Conservation (phyloP, 768 basidiomycete species). For the Phanerochaete sordida region DNA sequence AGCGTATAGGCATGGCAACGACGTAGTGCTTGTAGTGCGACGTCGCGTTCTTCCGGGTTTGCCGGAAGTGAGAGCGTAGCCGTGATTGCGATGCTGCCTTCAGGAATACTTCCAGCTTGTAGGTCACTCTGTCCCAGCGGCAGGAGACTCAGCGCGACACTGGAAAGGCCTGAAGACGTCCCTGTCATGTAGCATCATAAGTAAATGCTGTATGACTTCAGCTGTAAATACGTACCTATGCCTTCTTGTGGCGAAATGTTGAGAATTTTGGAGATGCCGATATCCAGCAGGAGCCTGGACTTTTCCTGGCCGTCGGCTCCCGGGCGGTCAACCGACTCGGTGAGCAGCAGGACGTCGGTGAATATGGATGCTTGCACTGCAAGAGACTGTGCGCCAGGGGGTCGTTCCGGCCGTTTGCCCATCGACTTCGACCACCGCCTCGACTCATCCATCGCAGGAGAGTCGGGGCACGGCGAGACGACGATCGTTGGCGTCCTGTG, state of each 20-base stretch:
- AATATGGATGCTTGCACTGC: constrained; percentile 49
- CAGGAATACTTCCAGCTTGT: constrained; percentile 33
- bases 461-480: constrained; percentile 13
- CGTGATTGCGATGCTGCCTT: constrained; percentile 29
- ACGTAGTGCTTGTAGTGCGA: constrained; percentile 47
- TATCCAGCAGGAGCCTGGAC: constrained; percentile 41
- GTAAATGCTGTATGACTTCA: background rate
- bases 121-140: constrained; percentile 40
- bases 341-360: constrained; percentile 66
- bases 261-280: constrained; percentile 49
- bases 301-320: constrained; percentile 26
- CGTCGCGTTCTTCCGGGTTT: constrained; percentile 17
- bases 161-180: background rate
- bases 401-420: background rate
- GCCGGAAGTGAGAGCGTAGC: constrained; percentile 31
- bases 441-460: background rate
- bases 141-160: constrained; percentile 46
- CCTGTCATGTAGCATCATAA: background rate
- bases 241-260: constrained; percentile 34
- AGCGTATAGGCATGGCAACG: constrained; percentile 48
- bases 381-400: background rate
- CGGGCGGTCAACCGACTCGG: constrained; percentile 5
- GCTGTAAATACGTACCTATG: constrained; percentile 4
- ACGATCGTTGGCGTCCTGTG: constrained; percentile 7
- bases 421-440: background rate